Evolutionary conservation across 1,284 basidiomycete species (phyloP), one percentile per base, ranked within the genome.

Genomic region (Peniophora sp.): DNA sequence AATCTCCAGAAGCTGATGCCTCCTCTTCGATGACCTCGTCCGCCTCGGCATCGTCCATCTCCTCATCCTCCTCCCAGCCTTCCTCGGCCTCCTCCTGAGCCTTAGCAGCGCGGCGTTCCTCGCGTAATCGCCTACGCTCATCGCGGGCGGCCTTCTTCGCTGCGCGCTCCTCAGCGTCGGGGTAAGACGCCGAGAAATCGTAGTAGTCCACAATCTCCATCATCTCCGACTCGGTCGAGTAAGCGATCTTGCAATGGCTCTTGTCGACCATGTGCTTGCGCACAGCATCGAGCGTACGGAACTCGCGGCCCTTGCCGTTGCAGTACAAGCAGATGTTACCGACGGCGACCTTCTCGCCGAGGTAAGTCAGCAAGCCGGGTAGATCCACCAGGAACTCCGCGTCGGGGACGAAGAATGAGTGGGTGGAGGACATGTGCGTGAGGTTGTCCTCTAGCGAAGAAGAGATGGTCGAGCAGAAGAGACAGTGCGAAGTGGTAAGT

Each of bases 361-460:
- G 80, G 66, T 97, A 94, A 1, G 73, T 70, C 51, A 98, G 70
- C 27, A 99, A 78, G 2, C 96, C 97, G 1, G 79, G 58, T 25
- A 89, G 67, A 67, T 99, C 92, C 58, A 89, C 72, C 55, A 99
- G 81, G 66, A 91, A 96, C 44, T 97, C 92, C 38, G 83, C 83
- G 58, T 99, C 96, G 44, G 97, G 97, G 53, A 99, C 77, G 75
- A 97, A 98, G 78, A 99, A 99, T 23, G 93, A 93, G 69, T 99
- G 97, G 0, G 68, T 68, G 43, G 69, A 66, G 32, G 85, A 81
- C 97, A 99, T 99, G 74, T 99, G 97, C 0, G 75, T 70, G 19
- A 97, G 74, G 59, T 88, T 93, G 6, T 75, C 77, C 5, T 83
- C 74, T 32, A 94, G 67, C 1, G 81, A 72, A 0, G 72, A 35